A percentile compares a stretch with the other conserved stretches of the same genome.
Conservation (phyloP, 2,329 filamentous ascomycete species). For the Madurella mycetomatis region DNA sequence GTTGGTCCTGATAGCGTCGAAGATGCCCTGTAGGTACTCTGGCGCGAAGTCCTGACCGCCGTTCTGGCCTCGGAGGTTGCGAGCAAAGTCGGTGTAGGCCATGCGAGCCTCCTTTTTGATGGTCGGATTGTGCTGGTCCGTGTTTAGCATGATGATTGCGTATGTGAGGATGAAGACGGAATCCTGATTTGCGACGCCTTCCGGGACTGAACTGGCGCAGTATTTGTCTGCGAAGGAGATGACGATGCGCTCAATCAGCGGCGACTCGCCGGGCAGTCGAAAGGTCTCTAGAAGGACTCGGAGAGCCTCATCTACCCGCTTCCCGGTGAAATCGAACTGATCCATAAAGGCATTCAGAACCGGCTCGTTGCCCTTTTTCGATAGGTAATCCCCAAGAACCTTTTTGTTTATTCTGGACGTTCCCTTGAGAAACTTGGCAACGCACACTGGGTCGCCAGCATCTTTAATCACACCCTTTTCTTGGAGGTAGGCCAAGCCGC, state of each 20-base stretch:
- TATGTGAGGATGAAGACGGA: conserved; percentile 88
- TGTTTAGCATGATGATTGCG: conserved; percentile 96
- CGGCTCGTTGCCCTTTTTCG: conserved; percentile 83
- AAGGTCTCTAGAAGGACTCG: conserved; percentile 85
- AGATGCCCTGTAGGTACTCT: conserved; percentile 82
- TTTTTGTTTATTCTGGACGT: conserved; percentile 88
- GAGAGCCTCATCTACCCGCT: conserved; percentile 85
- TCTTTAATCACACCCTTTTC: conserved; percentile 81
- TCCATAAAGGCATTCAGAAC: conserved; percentile 80
- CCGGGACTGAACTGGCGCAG: conserved; percentile 62
- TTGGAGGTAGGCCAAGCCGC: conserved; percentile 78
- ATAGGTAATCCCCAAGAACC: conserved; percentile 84
- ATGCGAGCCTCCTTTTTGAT: conserved; percentile 75
- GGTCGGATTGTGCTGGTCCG: conserved; percentile 94
- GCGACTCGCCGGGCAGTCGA: conserved; percentile 87
- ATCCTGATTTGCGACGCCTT: conserved; percentile 78
- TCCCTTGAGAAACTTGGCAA: conserved; percentile 83
- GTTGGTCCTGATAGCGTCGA: conserved; percentile 82
- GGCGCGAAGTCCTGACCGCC: conserved; percentile 76
- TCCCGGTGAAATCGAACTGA: conserved; percentile 81
- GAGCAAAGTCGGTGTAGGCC: conserved; percentile 75
- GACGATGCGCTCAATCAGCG: conserved; percentile 88
- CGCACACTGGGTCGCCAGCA: conserved; percentile 65
- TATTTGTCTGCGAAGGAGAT: conserved; percentile 85
- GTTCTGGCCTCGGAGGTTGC: conserved; percentile 89